These are phyloP conservation scores for Pleomassaria siparia DNA, from an alignment of 2,329 filamentous ascomycete genomes.

Conservation along the genomic window DNA sequence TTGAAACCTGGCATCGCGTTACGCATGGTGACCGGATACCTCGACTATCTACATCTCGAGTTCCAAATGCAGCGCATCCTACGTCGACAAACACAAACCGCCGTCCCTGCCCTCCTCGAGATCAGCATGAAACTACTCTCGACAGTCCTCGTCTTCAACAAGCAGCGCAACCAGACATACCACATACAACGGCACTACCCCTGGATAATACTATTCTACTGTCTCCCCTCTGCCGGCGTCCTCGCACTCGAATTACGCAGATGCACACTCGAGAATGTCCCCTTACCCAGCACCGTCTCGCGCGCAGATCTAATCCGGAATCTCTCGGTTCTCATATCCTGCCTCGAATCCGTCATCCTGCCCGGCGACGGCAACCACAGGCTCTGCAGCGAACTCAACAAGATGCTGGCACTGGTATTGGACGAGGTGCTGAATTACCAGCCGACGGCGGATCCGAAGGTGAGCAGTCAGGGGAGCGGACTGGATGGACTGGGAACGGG, in stretches of 20 bases:
- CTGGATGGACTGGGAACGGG: conserved; percentile 16
- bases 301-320: conserved; percentile 41
- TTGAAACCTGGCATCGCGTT: conserved; percentile 26
- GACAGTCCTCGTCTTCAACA: conserved; percentile 34
- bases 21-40: conserved; percentile 33
- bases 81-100: conserved; percentile 33
- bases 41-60: conserved; percentile 37
- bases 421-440: conserved; percentile 42
- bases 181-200: conserved; percentile 35
- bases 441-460: conserved; percentile 17
- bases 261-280: conserved; percentile 35
- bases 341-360: conserved; percentile 37
- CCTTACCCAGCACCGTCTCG: conserved; percentile 31
- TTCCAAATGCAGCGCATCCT: conserved; percentile 38
- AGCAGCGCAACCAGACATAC: conserved; percentile 33
- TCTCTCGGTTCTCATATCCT: conserved; percentile 38
- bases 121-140: conserved; percentile 37
- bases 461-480: conserved; percentile 14
- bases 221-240: conserved; percentile 38
- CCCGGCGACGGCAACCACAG: conserved; percentile 40
- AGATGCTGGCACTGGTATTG: conserved; percentile 37
- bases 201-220: conserved; percentile 38
- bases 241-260: conserved; percentile 37
- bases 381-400: conserved; percentile 40
- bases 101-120: conserved; percentile 33